Evolutionary conservation across 495 filamentous ascomycete species (phyloP).

Genomic region (Trichoderma virens): DNA sequence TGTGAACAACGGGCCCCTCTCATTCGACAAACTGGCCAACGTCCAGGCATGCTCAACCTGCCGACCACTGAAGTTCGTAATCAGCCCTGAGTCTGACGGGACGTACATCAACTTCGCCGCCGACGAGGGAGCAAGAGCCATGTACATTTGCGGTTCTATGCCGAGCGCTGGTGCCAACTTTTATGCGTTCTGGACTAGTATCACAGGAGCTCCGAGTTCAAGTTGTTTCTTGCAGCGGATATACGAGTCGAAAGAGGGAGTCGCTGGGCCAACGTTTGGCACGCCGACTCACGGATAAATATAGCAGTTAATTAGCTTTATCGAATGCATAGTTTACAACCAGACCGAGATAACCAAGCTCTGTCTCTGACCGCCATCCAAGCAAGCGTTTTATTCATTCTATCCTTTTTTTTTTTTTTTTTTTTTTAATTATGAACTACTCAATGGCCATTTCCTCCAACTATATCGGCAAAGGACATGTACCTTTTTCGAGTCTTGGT

Average conservation of each 20-base stretch:
- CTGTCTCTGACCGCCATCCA: no score
- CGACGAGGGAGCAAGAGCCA: background rate
- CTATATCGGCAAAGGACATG: no score
- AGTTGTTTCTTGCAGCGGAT: background rate
- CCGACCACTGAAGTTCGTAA: background rate
- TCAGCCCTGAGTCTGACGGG: background rate
- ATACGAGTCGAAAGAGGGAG: background rate
- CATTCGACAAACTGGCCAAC: background rate
- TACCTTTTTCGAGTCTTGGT: no score
- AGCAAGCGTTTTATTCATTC: no score
- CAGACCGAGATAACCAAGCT: no score
- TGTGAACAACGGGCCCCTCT: background rate
- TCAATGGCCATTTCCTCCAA: no score
- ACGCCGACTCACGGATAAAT: background rate
- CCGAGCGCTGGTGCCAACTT: background rate
- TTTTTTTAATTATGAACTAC: no score
- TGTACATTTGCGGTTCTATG: background rate
- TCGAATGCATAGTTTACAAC: no score
- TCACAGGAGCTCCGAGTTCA: background rate
- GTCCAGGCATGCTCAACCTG: constrained; percentile 3
- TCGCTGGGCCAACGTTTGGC: background rate
- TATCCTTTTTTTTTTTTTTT: no score
- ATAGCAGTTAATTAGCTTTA: no score
- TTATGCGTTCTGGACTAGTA: background rate
- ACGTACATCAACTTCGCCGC: background rate